Evolutionary conservation across 129 eudicot genomes (phyloP).

Genomic region (sunflower (Helianthus annuus)): DNA sequence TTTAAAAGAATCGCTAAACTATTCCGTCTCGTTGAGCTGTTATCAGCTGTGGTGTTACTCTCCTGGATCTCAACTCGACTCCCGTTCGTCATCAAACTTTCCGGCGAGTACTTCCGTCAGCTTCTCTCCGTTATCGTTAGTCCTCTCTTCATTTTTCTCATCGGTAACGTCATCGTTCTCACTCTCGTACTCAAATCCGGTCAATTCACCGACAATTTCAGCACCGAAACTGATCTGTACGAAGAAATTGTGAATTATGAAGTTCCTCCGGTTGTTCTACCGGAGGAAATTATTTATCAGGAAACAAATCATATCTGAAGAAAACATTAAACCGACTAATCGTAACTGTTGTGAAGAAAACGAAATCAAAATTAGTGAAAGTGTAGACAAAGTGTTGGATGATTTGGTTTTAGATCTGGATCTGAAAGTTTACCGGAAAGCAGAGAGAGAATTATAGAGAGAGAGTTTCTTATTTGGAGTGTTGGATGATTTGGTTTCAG

Average conservation of each 20-base stretch:
- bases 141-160: conserved; percentile 65
- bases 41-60: conserved; percentile 34
- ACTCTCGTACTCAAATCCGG: conserved; percentile 70
- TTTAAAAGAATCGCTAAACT: conserved; percentile 44
- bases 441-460: conserved; percentile 35
- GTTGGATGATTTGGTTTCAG: no score
- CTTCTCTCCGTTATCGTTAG: conserved; percentile 44
- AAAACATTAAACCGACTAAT: no score
- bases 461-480: no score
- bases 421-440: conserved; percentile 34
- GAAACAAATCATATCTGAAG: no score
- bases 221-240: conserved; percentile 35
- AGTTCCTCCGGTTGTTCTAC: no score
- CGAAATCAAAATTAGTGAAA: conserved; percentile 7
- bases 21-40: conserved; percentile 59
- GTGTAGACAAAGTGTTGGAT: neutral
- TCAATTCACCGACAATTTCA: conserved; percentile 31
- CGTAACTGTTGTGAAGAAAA: neutral
- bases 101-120: conserved; percentile 53
- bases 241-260: conserved; percentile 33
- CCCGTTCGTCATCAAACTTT: conserved; percentile 56
- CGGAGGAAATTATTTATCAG: no score
- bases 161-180: conserved; percentile 72
- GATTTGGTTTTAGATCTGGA: conserved; percentile 30
- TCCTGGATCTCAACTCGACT: conserved; percentile 68